phyloP scores from a whole-genome alignment of 768 basidiomycete genomes.

The Calocybe indica region DNA sequence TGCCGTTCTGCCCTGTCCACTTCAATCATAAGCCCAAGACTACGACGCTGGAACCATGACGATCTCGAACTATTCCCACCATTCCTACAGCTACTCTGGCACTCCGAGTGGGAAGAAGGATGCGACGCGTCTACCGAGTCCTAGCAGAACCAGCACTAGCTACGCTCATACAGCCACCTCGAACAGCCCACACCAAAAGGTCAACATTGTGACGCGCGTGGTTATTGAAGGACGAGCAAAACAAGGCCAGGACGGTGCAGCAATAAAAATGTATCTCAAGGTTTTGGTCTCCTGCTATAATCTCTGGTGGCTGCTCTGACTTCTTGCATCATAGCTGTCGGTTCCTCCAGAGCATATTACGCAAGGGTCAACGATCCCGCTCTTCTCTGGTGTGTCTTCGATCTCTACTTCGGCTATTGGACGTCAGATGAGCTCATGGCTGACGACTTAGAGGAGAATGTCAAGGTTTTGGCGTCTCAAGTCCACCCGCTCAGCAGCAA shows the following conservation, averaged over 20 bases:
- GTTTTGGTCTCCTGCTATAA: slow-evolving; percentile 25
- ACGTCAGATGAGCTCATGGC: not conserved
- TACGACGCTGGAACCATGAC: too few relatives aligned
- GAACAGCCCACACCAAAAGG: slow-evolving; percentile 35
- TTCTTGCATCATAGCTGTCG: slow-evolving; percentile 39
- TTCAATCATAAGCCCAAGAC: too few relatives aligned
- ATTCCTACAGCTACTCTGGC: too few relatives aligned
- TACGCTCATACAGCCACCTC: slow-evolving; percentile 45
- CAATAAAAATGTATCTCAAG: slow-evolving; percentile 74
- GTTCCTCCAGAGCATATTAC: slow-evolving; percentile 59
- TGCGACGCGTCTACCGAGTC: slow-evolving; percentile 5
- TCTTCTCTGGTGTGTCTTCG: slow-evolving; percentile 59
- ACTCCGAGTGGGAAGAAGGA: too few relatives aligned
- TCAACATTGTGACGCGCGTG: slow-evolving; percentile 69
- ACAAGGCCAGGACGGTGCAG: slow-evolving; percentile 56
- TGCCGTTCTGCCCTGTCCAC: too few relatives aligned
- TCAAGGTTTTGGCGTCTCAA: slow-evolving; percentile 67
- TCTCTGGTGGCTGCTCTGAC: not conserved
- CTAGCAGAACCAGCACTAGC: slow-evolving; percentile 21
- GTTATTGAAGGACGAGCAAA: slow-evolving; percentile 72
- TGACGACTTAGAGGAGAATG: slow-evolving; percentile 52
- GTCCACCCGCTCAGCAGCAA: slow-evolving; percentile 71
- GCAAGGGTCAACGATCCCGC: slow-evolving; percentile 63
- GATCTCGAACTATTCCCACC: too few relatives aligned
- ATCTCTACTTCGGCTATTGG: not conserved